Conservation (phyloP, 257 asterid genomes). For the Solanum etuberosum region DNA sequence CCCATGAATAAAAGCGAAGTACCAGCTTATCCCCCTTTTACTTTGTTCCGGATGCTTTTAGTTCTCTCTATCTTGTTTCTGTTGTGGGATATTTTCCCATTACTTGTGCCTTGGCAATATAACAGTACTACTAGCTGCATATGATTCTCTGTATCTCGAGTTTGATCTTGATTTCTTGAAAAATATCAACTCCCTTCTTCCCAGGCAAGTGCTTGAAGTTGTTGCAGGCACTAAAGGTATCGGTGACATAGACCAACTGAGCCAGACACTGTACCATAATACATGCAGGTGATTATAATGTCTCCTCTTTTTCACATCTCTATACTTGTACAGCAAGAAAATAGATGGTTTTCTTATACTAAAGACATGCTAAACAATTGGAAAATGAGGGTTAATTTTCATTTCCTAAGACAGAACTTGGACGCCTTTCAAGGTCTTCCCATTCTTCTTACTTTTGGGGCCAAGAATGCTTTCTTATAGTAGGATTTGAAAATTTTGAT, state of each 20-base stretch:
- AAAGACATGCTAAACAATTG: not conserved
- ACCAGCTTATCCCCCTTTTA: not conserved
- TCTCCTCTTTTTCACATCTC: not conserved
- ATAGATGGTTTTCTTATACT: not conserved
- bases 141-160: not conserved
- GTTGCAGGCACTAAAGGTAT: conserved; percentile 86
- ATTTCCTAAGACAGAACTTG: not conserved
- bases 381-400: not conserved
- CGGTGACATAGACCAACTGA: conserved; percentile 52
- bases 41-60: not conserved
- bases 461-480: not conserved
- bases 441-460: not conserved
- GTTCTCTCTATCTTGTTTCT: not conserved
- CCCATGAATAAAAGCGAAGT: not conserved
- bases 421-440: not conserved
- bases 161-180: not conserved
- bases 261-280: conserved; percentile 73
- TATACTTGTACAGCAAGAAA: not conserved
- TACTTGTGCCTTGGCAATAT: not conserved
- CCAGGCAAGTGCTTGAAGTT: conserved; percentile 93
- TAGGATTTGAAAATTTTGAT: not conserved
- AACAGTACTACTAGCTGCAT: not conserved
- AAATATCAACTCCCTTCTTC: not conserved
- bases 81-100: not conserved
- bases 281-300: conserved; percentile 57